Conservation (phyloP, 257 asterid genomes). For the Fraxinus cuspidata region DNA sequence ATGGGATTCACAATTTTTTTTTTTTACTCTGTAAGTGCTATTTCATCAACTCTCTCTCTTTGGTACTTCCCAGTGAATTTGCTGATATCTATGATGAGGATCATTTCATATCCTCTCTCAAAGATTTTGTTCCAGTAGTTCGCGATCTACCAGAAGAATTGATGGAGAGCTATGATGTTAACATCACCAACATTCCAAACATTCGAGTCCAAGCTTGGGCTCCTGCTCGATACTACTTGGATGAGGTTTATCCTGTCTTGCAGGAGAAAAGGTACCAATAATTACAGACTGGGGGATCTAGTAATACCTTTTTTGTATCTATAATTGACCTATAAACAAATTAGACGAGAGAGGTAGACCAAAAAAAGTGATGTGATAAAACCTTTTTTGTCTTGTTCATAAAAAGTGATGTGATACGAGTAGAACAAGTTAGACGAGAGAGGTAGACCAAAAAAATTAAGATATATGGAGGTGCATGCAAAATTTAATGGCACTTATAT, state of each 20-base stretch:
- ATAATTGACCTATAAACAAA: background rate
- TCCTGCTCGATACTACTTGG: slow-evolving; percentile 63
- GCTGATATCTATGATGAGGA: slow-evolving; percentile 82
- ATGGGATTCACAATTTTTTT: background rate
- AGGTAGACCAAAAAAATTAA: background rate
- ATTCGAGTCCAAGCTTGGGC: slow-evolving; percentile 79
- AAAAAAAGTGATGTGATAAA: background rate
- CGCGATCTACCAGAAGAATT: slow-evolving; percentile 64
- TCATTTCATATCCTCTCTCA: slow-evolving; percentile 65
- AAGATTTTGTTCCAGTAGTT: slow-evolving; percentile 60
- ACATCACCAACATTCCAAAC: slow-evolving; percentile 66
- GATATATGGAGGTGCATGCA: background rate
- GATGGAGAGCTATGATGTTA: slow-evolving; percentile 61
- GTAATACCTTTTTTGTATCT: background rate
- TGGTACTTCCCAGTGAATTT: slow-evolving; percentile 55
- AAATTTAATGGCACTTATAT: background rate
- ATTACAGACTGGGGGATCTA: background rate
- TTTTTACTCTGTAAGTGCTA: background rate
- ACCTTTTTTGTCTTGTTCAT: background rate
- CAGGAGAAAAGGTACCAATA: slow-evolving; percentile 55
- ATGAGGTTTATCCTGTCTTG: slow-evolving; percentile 70
- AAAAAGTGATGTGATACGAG: background rate
- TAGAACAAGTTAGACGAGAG: background rate
- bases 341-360: background rate
- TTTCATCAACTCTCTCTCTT: slow-evolving; percentile 8